Base-by-base conservation (phyloP, 2,329 filamentous ascomycete species). In the Colletotrichum camelliae region DNA sequence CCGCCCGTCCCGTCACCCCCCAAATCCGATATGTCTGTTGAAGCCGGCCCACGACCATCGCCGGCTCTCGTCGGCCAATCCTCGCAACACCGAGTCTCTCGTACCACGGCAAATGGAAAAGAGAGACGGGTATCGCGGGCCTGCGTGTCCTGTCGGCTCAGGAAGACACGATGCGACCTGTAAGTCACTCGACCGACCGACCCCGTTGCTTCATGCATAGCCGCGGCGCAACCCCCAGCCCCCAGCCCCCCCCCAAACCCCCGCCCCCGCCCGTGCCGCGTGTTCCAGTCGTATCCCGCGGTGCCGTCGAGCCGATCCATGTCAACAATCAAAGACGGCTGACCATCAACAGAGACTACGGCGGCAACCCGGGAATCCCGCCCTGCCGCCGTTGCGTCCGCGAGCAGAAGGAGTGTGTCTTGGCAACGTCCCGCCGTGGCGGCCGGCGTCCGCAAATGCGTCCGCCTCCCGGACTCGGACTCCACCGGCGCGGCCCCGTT, bases 401-500 rank as follows among this genome's bases (percentile, higher is more conserved):
- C 61, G 82, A 85, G 62, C 77, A 82, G 66, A 81, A 83, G 52
- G 82, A 86, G 73, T 87, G 85, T 67, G 80, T 86, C 16, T 80
- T 87, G 35, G 85, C 84, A n/a, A 85, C 83, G 7, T 87, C 85
- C 13, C 81, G 81, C 35, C 81, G 85, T 18, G 85, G 85, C 15
- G 85, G 85, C 16, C 81, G 83, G 39, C 82, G 84, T 37, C 80
- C 39, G 75, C 37, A 77, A 75, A 64, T 69, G 64, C n/a, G 72
- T 71, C 29, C 67, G 64, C 3, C 43, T 75, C 1, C 67, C 75
- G 12, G 72, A 67, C 31, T 27, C 24, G 10, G 72, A 75, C 8
- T 62, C 33, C 16, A 48, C 43, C 43, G 72, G 67, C 27, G 27
- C 24, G 13, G 72, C 70, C 8, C 67, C 33, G 13, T 39, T 68